Conservation (phyloP, 139 green algal genomes). For the Closterium sp. region DNA sequence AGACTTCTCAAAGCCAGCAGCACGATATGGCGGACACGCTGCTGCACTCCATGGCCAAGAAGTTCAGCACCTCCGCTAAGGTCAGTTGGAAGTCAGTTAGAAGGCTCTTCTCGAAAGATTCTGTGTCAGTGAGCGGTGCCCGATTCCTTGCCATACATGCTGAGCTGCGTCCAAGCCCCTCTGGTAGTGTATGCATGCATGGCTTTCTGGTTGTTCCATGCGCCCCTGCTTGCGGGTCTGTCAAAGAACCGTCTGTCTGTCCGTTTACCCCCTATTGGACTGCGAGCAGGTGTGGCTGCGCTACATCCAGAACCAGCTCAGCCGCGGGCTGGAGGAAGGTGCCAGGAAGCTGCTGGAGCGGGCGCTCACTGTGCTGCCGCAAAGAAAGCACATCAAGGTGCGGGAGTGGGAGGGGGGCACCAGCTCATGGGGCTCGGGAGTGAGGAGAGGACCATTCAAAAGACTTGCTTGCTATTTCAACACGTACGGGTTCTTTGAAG, state of each 20-base stretch:
- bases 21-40: constrained; percentile 64
- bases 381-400: constrained; percentile 91
- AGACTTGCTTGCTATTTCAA: no score
- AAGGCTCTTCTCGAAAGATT: background rate
- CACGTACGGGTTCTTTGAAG: no score
- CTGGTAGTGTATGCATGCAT: background rate
- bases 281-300: constrained; percentile 69
- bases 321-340: constrained; percentile 39
- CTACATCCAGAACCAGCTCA: constrained; percentile 62
- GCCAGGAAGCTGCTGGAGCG: constrained; percentile 68
- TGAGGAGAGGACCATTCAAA: background rate
- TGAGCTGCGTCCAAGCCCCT: background rate
- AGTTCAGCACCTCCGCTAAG: constrained; percentile 63
- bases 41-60: constrained; percentile 71
- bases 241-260: no score
- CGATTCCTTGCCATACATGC: background rate
- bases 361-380: constrained; percentile 71
- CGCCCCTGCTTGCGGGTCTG: no score
- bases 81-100: background rate
- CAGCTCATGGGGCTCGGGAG: background rate
- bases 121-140: background rate
- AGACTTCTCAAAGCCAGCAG: constrained; percentile 53
- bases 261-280: background rate
- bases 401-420: background rate
- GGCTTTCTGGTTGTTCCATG: no score